phyloP scores from a whole-genome alignment of 768 basidiomycete genomes.

The Leccinum rimulosum region DNA sequence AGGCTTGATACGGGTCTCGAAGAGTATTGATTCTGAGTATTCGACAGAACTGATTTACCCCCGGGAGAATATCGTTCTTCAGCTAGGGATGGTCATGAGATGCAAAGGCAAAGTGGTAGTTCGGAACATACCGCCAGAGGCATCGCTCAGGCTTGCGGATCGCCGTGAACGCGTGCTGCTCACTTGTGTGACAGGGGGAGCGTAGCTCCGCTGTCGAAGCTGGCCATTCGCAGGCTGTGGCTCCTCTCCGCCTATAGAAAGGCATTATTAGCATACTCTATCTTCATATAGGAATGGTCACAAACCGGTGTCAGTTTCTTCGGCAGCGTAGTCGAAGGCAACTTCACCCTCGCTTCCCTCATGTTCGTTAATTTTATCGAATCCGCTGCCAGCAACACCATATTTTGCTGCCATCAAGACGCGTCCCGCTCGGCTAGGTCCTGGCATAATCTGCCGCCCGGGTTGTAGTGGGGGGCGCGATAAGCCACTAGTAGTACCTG shows the following conservation, averaged over 20 bases:
- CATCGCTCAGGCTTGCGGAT: constrained; percentile 78
- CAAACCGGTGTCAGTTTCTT: constrained; percentile 44
- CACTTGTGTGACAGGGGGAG: constrained; percentile 33
- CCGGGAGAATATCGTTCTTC: constrained; percentile 29
- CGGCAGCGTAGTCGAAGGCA: constrained; percentile 28
- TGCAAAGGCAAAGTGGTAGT: constrained; percentile 26
- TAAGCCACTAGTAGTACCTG: constrained; percentile 35
- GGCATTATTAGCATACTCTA: constrained; percentile 19
- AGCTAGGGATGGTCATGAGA: constrained; percentile 21
- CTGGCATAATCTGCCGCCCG: constrained; percentile 43
- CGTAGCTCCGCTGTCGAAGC: constrained; percentile 29
- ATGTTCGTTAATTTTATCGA: constrained; percentile 50
- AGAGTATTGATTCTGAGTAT: constrained; percentile 23
- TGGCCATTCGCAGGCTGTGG: constrained; percentile 24
- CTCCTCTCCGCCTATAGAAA: constrained; percentile 31
- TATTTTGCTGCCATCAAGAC: constrained; percentile 43
- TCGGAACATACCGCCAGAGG: constrained; percentile 32
- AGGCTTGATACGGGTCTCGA: constrained; percentile 46
- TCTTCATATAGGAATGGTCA: constrained; percentile 9
- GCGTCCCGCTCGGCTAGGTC: constrained; percentile 47
- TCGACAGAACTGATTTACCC: constrained; percentile 12
- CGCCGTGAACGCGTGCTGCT: constrained; percentile 58
- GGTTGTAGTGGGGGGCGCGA: constrained; percentile 38
- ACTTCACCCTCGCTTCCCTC: constrained; percentile 43
- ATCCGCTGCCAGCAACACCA: constrained; percentile 28